These are phyloP conservation scores for Purpureocillium lavendulum DNA, from an alignment of 2,329 filamentous ascomycete genomes.

Conservation along the genomic window DNA sequence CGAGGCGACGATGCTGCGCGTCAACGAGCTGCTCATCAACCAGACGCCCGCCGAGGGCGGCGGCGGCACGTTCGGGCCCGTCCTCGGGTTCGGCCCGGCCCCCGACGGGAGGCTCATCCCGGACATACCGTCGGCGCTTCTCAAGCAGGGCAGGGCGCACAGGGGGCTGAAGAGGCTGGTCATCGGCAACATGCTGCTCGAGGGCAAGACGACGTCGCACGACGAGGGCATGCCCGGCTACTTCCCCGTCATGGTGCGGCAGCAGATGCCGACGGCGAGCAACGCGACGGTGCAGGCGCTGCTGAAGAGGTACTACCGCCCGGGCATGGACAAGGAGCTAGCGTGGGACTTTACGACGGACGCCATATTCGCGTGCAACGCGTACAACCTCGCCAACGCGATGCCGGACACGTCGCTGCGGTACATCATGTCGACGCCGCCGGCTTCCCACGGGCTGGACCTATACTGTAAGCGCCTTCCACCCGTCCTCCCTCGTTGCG, in stretches of 20 bases:
- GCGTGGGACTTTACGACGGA: conserved; percentile 16
- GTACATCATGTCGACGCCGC: conserved; percentile 9
- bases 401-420: conserved; percentile 2
- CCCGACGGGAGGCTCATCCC: conserved; percentile 8
- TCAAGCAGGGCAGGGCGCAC: conserved; percentile 4
- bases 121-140: conserved; percentile 7
- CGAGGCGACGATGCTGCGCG: conserved; percentile 3
- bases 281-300: conserved; percentile 5
- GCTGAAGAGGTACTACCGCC: conserved; percentile 7
- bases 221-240: neutral
- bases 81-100: conserved; percentile 10
- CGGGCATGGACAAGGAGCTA: conserved; percentile 5
- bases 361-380: conserved; percentile 12
- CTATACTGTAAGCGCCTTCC: conserved; percentile 6
- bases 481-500: no score
- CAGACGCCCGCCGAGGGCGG: conserved; percentile 6
- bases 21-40: conserved; percentile 11
- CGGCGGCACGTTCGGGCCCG: conserved; percentile 12
- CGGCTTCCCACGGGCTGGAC: conserved; percentile 9
- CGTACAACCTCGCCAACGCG: conserved; percentile 10
- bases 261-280: conserved; percentile 6
- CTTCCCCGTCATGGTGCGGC: conserved; percentile 8
- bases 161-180: conserved; percentile 5
- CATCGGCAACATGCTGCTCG: neutral
- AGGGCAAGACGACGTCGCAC: neutral